These are phyloP conservation scores for Gryganskiella cystojenkinii DNA, from an alignment of 192 early-diverging fungal genomes.

Conservation along the genomic window DNA sequence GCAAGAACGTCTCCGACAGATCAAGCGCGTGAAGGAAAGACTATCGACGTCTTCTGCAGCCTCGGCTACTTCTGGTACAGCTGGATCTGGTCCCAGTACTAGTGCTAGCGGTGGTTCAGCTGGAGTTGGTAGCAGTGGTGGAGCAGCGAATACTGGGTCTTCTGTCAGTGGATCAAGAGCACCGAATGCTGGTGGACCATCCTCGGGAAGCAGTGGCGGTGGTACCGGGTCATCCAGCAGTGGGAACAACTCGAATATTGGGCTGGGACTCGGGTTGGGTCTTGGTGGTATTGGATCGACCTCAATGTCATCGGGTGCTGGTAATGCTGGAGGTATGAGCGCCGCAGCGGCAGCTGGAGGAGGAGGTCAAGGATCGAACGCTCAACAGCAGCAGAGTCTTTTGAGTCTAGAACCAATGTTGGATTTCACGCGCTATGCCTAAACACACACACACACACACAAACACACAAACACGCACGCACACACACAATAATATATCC, in stretches of 20 bases:
- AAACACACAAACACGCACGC: too few relatives aligned
- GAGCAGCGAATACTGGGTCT: neutral
- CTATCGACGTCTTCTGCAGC: conserved; percentile 13
- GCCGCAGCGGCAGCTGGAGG: too few relatives aligned
- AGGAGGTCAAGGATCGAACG: too few relatives aligned
- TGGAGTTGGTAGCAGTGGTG: conserved; percentile 3
- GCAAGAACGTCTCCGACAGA: conserved; percentile 89
- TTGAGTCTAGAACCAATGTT: too few relatives aligned
- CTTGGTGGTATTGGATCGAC: too few relatives aligned
- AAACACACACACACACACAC: too few relatives aligned
- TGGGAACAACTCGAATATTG: neutral
- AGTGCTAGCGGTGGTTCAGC: neutral
- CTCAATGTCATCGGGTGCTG: too few relatives aligned
- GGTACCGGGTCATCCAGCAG: neutral
- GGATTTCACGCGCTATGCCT: too few relatives aligned
- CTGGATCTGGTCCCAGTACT: conserved; percentile 2
- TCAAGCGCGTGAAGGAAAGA: conserved; percentile 82
- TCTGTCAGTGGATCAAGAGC: conserved; percentile 2
- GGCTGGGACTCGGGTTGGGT: too few relatives aligned
- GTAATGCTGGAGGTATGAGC: too few relatives aligned
- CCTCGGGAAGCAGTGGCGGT: neutral
- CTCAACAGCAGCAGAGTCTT: too few relatives aligned
- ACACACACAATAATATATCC: too few relatives aligned
- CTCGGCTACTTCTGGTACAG: neutral
- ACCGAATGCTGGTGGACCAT: conserved; percentile 1